Evolutionary conservation across 2,329 filamentous ascomycete genomes (phyloP).

Genomic region (Fusarium tjaetaba): DNA sequence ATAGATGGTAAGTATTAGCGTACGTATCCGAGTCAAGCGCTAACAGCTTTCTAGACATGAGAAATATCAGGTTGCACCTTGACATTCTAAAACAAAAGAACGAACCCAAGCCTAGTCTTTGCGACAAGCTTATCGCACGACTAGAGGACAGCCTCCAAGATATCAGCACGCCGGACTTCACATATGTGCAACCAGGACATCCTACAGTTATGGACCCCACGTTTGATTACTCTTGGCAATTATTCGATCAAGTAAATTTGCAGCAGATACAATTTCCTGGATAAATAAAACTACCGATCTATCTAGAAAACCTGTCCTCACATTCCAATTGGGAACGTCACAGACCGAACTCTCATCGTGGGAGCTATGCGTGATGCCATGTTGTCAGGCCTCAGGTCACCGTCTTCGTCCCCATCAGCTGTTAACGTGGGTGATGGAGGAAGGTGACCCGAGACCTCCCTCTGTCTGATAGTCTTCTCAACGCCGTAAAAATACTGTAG

Average conservation of each 20-base stretch:
- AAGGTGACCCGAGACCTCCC: not conserved
- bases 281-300: not conserved
- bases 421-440: conserved; percentile 1
- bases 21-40: fast-evolving
- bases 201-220: conserved; percentile 5
- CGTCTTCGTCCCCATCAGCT: not conserved
- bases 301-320: not conserved
- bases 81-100: conserved; percentile 13
- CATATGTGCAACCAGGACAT: not conserved
- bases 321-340: not conserved
- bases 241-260: conserved; percentile 15
- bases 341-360: not conserved
- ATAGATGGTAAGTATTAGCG: not conserved
- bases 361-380: conserved; percentile 14
- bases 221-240: conserved; percentile 17
- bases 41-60: not conserved
- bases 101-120: conserved; percentile 2
- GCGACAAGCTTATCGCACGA: conserved; percentile 4
- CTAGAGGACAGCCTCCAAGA: conserved; percentile 10
- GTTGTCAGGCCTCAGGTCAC: conserved; percentile 13
- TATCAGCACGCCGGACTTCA: conserved; percentile 12
- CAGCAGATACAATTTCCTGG: conserved; percentile 14
- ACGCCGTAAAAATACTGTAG: conserved; percentile 1
- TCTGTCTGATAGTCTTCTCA: conserved; percentile 3
- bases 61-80: conserved; percentile 13